Base-by-base conservation (phyloP, 1,284 basidiomycete genomes). In the Boletus semigastroideus region DNA sequence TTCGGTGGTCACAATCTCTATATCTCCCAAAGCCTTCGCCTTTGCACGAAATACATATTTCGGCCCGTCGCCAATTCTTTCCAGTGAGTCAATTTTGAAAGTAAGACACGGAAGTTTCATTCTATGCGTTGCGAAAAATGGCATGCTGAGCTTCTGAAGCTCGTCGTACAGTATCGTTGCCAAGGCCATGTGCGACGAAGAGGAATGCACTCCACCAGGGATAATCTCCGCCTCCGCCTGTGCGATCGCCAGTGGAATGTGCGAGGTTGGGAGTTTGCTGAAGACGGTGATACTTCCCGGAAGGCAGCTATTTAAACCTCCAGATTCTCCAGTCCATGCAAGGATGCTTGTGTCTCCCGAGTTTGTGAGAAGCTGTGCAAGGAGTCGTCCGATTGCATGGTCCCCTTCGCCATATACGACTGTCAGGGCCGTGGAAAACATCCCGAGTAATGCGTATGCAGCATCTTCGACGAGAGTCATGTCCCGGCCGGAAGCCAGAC, bases 41-140 rank as follows among this genome's bases (percentile, higher is more conserved):
- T 5, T 31, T 13, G 51, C 48, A 20, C 41, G 41, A 34, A 50
- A 52, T 20, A 49, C 22, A 16, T 19, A 20, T 33, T 10, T 22
- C 4, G 46, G 38, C 8, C 3, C 10, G 17, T 12, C 31, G 12
- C 40, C 16, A 7, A 19, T 19, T 30, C 30, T 30, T 10, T 28
- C 38, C 10, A 49, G 27, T 5, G 20, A 17, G 9, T 30, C 44
- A 4, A 51, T 38, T 22, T 40, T 49, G 42, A 51, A 51, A 34
- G 46, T 17, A 14, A 42, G 39, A 13, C 49, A 49, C 2, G 49
- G 45, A 17, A 49, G 33, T 4, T 30, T 51, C 45, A 49, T 51
- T 39, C 45, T n/a, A 27, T 36, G 25, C 12, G 20, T 36, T 13
- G 27, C 31, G 30, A 48, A 34, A 10, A 22, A 42, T n/a, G 46